phyloP scores from a whole-genome alignment of 768 basidiomycete genomes.

The Tricholoma terreum region DNA sequence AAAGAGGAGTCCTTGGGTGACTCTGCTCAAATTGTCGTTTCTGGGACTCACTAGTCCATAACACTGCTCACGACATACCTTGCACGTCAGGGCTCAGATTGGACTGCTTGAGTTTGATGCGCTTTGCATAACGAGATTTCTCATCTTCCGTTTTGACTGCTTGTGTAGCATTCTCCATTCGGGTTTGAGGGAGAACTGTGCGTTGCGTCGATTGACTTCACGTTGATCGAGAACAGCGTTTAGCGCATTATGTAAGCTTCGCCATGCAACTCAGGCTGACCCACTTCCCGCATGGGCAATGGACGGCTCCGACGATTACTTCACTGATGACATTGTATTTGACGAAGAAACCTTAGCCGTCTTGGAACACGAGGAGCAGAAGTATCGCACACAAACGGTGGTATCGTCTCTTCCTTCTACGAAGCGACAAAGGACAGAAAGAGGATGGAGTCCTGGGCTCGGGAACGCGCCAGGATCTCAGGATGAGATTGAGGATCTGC shows the following conservation, averaged over 20 bases:
- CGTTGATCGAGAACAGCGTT: no score
- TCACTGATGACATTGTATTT: slow-evolving; percentile 59
- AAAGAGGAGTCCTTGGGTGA: slow-evolving; percentile 87
- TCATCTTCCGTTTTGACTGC: slow-evolving; percentile 40
- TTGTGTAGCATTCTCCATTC: slow-evolving; percentile 32
- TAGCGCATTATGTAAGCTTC: background rate
- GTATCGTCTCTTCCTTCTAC: slow-evolving; percentile 33
- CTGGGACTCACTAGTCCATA: background rate
- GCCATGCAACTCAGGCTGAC: background rate
- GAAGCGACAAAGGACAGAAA: slow-evolving; percentile 56
- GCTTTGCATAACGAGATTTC: slow-evolving; percentile 49
- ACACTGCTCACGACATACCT: slow-evolving; percentile 35
- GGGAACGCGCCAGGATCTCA: slow-evolving; percentile 21
- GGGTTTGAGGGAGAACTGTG: background rate
- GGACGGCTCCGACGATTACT: slow-evolving; percentile 65
- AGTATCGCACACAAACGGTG: slow-evolving; percentile 30
- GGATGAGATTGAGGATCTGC: slow-evolving; percentile 50
- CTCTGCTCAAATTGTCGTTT: slow-evolving; percentile 39
- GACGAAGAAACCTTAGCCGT: slow-evolving; percentile 61
- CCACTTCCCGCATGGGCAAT: slow-evolving; percentile 30
- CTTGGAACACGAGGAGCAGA: slow-evolving; percentile 57
- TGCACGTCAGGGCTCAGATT: slow-evolving; percentile 48
- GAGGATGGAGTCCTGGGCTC: slow-evolving; percentile 39
- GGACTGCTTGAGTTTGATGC: slow-evolving; percentile 54
- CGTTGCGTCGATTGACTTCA: slow-evolving; percentile 12